A percentile compares a stretch with the other conserved stretches of the same genome.
Conservation (phyloP, 805 yeast species). For the Naumovozyma baii region DNA sequence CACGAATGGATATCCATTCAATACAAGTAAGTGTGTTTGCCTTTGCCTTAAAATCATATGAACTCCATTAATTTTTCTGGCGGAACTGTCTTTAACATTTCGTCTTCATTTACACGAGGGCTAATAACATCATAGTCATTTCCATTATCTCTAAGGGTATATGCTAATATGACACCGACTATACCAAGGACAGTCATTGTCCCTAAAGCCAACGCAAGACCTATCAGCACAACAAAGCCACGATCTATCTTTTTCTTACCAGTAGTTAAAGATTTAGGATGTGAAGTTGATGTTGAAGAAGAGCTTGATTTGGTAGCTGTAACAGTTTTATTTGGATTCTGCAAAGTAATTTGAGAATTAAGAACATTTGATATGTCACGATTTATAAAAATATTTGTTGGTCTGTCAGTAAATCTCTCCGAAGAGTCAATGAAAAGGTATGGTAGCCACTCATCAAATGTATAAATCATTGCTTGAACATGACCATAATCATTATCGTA, state of each 20-base stretch:
- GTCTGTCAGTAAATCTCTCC: background rate
- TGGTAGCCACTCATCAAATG: constrained; percentile 20
- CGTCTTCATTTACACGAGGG: constrained; percentile 50
- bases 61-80: constrained; percentile 43
- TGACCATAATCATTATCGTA: constrained; percentile 29
- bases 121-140: constrained; percentile 38
- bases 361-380: constrained; percentile 30
- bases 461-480: constrained; percentile 17
- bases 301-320: constrained; percentile 10
- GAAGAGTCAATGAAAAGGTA: constrained; percentile 10
- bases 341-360: constrained; percentile 20
- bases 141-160: constrained; percentile 31
- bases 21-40: too few species aligned
- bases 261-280: constrained; percentile 8
- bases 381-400: constrained; percentile 29
- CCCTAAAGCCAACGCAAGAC: constrained; percentile 57
- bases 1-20: background rate
- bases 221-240: constrained; percentile 62
- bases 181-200: constrained; percentile 36
- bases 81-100: constrained; percentile 53
- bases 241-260: constrained; percentile 28
- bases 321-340: constrained; percentile 8
- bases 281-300: constrained; percentile 11
- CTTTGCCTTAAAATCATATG: constrained; percentile 9
- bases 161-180: constrained; percentile 29